Conservation (phyloP, 140 eudicot species). For the Oenanthe javanica region DNA sequence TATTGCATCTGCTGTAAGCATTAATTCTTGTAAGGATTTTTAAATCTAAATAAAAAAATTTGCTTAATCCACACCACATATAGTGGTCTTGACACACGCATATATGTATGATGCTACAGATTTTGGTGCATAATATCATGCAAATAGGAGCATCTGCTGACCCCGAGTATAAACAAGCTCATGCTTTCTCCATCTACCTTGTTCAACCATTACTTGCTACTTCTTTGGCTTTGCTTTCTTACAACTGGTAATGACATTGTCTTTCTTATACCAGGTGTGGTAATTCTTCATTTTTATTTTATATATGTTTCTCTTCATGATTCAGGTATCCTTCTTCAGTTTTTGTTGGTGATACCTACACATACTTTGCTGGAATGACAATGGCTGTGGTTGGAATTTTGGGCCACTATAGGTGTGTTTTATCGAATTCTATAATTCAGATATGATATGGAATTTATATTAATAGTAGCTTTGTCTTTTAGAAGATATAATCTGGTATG, state of each 20-base stretch:
- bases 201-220: conserved; percentile 91
- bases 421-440: neutral
- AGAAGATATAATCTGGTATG: neutral
- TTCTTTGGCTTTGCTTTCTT: conserved; percentile 89
- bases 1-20: conserved; percentile 86
- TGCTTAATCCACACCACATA: neutral
- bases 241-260: conserved; percentile 58
- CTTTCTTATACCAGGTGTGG: neutral
- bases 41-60: neutral
- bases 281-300: neutral
- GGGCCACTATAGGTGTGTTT: conserved; percentile 86
- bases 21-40: conserved; percentile 11
- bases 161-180: conserved; percentile 85
- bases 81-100: too few species aligned
- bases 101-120: conserved; percentile 33
- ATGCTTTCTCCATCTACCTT: conserved; percentile 93
- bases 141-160: conserved; percentile 83
- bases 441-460: neutral
- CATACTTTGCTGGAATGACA: conserved; percentile 98
- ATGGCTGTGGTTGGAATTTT: conserved; percentile 97
- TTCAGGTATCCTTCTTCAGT: conserved; percentile 97
- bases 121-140: conserved; percentile 83
- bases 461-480: neutral
- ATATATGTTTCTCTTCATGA: conserved; percentile 12
- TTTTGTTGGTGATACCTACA: conserved; percentile 96